phyloP scores from a whole-genome alignment of 768 basidiomycete genomes.

The Amanita molliuscula region DNA sequence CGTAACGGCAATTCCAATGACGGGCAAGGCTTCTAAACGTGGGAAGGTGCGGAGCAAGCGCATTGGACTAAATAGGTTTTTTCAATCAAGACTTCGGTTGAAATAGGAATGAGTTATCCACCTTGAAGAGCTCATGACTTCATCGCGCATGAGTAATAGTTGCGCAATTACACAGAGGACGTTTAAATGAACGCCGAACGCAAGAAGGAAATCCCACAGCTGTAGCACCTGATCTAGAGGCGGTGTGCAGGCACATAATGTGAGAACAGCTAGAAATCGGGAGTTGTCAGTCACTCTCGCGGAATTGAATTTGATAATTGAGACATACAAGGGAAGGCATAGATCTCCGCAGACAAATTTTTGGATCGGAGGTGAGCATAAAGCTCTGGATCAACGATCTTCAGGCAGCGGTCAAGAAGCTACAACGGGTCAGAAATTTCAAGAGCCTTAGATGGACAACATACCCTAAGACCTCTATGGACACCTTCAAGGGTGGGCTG shows the following conservation, averaged over 20 bases:
- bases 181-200: slow-evolving; percentile 95
- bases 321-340: slow-evolving; percentile 89
- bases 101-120: slow-evolving; percentile 21
- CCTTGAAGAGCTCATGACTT: slow-evolving; percentile 84
- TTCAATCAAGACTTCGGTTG: slow-evolving; percentile 1
- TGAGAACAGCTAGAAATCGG: slow-evolving; percentile 63
- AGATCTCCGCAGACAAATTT: slow-evolving; percentile 91
- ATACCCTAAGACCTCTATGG: slow-evolving; percentile 85
- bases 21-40: slow-evolving; percentile 74
- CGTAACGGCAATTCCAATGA: slow-evolving; percentile 89
- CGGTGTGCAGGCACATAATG: slow-evolving; percentile 93
- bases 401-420: slow-evolving; percentile 89
- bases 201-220: slow-evolving; percentile 95
- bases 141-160: slow-evolving; percentile 78
- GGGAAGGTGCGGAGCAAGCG: slow-evolving; percentile 89
- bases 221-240: slow-evolving; percentile 91
- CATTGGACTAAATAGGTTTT: slow-evolving; percentile 62
- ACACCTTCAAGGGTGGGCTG: slow-evolving; percentile 95
- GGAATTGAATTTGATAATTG: neutral
- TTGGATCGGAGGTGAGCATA: slow-evolving; percentile 76
- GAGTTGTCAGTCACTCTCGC: neutral
- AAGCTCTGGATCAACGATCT: slow-evolving; percentile 84
- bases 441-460: neutral
- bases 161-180: slow-evolving; percentile 97
- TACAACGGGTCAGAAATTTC: slow-evolving; percentile 18